Evolutionary conservation across 164 flowering plant genomes (phyloP), one percentile per base, ranked within the genome.

Genomic region (Paratinospora sagittata): DNA sequence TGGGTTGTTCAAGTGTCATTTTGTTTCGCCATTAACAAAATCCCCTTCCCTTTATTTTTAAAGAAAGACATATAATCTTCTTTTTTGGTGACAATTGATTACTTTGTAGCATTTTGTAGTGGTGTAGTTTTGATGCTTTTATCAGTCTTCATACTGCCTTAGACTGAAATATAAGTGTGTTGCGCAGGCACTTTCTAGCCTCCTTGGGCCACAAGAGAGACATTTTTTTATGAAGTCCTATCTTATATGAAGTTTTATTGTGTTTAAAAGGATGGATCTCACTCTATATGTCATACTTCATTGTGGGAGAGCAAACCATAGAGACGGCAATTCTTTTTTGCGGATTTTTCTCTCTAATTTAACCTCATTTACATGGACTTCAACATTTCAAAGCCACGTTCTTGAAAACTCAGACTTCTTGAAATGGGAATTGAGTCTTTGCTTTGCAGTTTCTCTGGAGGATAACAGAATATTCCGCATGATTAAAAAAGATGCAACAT

Each of bases 151-250:
- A 37, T 66, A 41, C 69, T 23, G 55, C 19, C 69, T 43, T 66
- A 4, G 21, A 70, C 73, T 71, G 68, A 71, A 71, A 27, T 5
- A 23, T 33, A 19, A 30, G 64, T 71, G 68, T 71, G 45, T 71
- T 71, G 73, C n/a, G n/a, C 73, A 71, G 61, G 73, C 73, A 64
- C 52, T 41, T 71, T 21, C 41, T 68, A 24, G 62, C 24, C 67
- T 62, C 27, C 43, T 30, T 21, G 7, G 68, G 73, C 43, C 55
- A 27, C 43, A 10, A 41, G 39, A 63, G 24, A 63, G 36, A 63
- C 26, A 60, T 27, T 63, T 6, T 21, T 63, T 49, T 33, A 52
- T 47, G 68, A 63, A 65, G 64, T 71, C 68, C 61, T 27, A 12
- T 33, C 10, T 43, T 33, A 39, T 7, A 64, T 71, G 30, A 49